Evolutionary conservation across 495 filamentous ascomycete genomes (phyloP).

Genomic region (Pyrenula massariospora): DNA sequence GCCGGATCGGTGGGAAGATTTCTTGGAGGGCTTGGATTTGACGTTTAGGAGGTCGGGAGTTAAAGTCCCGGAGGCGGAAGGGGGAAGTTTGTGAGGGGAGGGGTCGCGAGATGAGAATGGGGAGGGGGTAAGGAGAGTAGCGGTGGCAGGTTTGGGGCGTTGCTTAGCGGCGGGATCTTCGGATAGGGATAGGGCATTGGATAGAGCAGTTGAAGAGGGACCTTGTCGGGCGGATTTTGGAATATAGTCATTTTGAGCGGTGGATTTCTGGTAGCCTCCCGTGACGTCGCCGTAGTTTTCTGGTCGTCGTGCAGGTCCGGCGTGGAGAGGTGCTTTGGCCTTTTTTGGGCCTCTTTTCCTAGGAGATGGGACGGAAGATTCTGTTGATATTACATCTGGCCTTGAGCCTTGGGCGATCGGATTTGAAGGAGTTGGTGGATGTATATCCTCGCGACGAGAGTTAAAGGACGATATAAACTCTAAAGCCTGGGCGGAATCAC

Average conservation of each 20-base stretch:
- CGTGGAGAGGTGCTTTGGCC: constrained; percentile 41
- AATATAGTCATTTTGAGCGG: constrained; percentile 52
- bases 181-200: constrained; percentile 23
- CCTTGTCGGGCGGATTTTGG: constrained; percentile 18
- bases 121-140: constrained; percentile 13
- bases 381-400: constrained; percentile 3
- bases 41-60: constrained; percentile 66
- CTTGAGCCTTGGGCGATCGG: constrained; percentile 14
- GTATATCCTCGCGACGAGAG: constrained; percentile 44
- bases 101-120: constrained; percentile 22
- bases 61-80: constrained; percentile 61
- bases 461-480: constrained; percentile 94
- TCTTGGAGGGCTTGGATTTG: constrained; percentile 45
- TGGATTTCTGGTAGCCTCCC: constrained; percentile 50
- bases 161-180: constrained; percentile 25
- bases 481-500: constrained; percentile 70
- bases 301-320: constrained; percentile 44
- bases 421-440: constrained; percentile 7
- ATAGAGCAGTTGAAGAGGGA: constrained; percentile 2
- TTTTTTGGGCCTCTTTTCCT: constrained; percentile 43
- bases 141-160: constrained; percentile 12
- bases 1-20: background rate
- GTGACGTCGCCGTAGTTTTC: constrained; percentile 44
- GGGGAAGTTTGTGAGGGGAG: constrained; percentile 41
- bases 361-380: background rate